Conservation (phyloP, 495 filamentous ascomycete genomes). For the Xylaria nigripes region DNA sequence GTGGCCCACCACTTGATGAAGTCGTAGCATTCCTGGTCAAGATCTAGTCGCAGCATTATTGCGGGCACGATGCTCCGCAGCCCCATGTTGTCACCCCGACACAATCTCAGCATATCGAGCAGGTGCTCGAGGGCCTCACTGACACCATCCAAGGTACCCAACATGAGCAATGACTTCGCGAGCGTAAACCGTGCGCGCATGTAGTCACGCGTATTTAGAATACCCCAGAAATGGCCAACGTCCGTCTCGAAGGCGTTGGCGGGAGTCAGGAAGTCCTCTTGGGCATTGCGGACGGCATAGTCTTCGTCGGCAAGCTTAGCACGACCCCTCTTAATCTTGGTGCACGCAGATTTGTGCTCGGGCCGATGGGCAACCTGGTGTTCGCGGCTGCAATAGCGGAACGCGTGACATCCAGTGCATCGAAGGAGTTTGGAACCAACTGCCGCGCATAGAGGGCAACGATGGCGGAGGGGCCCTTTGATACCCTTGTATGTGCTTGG, state of each 20-base stretch:
- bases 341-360: slow-evolving; percentile 37
- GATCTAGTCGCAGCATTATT: slow-evolving; percentile 37
- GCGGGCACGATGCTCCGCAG: slow-evolving; percentile 33
- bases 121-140: slow-evolving; percentile 28
- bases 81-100: slow-evolving; percentile 40
- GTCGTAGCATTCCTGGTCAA: slow-evolving; percentile 49
- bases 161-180: slow-evolving; percentile 19
- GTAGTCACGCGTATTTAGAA: slow-evolving; percentile 34
- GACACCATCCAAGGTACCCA: slow-evolving; percentile 31
- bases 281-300: slow-evolving; percentile 22
- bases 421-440: slow-evolving; percentile 11
- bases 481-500: slow-evolving; percentile 1
- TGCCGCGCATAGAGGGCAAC: slow-evolving; percentile 15
- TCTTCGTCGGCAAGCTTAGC: slow-evolving; percentile 24
- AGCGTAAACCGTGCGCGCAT: slow-evolving; percentile 31
- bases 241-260: slow-evolving; percentile 29
- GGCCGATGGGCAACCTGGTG: slow-evolving; percentile 35
- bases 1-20: slow-evolving; percentile 44
- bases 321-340: slow-evolving; percentile 24
- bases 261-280: slow-evolving; percentile 22
- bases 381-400: slow-evolving; percentile 38
- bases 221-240: slow-evolving; percentile 35
- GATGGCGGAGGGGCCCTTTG: slow-evolving; percentile 10
- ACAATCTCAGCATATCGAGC: slow-evolving; percentile 33
- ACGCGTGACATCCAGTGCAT: slow-evolving; percentile 36